Percentiles rank a stretch among this genome's conserved stretches.
These are phyloP conservation scores for Parachlorella kessleri DNA, from an alignment of 139 green algal species.

Conservation along the genomic window DNA sequence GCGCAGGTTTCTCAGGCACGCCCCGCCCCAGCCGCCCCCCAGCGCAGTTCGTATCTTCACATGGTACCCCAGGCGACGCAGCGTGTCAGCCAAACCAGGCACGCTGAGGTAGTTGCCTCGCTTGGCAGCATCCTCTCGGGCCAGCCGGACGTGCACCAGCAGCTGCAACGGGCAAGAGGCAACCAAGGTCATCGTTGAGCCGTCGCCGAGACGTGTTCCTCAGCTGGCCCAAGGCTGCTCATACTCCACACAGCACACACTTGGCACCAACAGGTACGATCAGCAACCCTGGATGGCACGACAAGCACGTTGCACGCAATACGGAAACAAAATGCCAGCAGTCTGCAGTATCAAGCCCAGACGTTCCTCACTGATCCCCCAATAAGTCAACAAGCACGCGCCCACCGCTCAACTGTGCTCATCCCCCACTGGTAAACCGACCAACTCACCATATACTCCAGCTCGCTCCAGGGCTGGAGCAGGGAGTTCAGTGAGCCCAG, in stretches of 20 bases:
- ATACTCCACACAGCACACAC: too few relatives aligned
- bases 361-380: too few relatives aligned
- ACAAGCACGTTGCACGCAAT: too few relatives aligned
- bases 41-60: conserved; percentile 52
- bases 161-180: too few relatives aligned
- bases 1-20: conserved; percentile 68
- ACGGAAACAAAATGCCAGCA: too few relatives aligned
- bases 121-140: conserved; percentile 20
- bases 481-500: conserved; percentile 5
- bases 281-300: too few relatives aligned
- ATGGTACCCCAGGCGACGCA: conserved; percentile 40
- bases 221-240: too few relatives aligned
- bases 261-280: too few relatives aligned
- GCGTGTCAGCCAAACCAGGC: conserved; percentile 38
- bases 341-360: too few relatives aligned
- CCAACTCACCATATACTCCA: conserved; percentile 27
- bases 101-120: conserved; percentile 4
- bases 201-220: too few relatives aligned
- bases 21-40: conserved; percentile 48
- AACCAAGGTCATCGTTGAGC: too few relatives aligned
- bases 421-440: background rate
- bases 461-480: conserved; percentile 34
- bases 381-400: background rate
- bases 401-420: background rate
- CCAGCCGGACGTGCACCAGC: conserved; percentile 30